Conservation (phyloP, 768 basidiomycete species). For the Psilocybe azurescens region DNA sequence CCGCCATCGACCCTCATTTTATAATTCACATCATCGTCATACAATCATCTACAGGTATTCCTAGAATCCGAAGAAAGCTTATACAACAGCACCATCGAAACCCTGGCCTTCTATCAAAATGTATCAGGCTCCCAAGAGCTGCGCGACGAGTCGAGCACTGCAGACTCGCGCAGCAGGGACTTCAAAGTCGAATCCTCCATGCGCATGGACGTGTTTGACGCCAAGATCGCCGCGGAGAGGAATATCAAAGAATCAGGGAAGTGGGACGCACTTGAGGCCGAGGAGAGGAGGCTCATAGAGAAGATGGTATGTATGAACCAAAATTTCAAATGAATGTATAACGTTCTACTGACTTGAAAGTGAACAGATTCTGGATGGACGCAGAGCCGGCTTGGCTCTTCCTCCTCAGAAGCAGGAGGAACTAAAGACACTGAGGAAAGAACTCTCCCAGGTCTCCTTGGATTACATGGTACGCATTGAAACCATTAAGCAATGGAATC, state of each 20-base stretch:
- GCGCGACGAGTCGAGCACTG: conserved; percentile 78
- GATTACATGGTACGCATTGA: conserved; percentile 65
- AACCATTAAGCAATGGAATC: too few species aligned
- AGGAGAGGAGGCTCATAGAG: conserved; percentile 79
- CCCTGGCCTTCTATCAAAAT: conserved; percentile 81
- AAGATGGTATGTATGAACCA: conserved; percentile 54
- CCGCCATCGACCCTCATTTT: background rate
- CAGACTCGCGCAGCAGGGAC: conserved; percentile 74
- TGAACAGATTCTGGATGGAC: conserved; percentile 70
- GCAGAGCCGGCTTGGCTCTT: conserved; percentile 77
- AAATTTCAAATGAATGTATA: conserved; percentile 5
- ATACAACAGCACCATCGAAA: conserved; percentile 56
- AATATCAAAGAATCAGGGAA: conserved; percentile 66
- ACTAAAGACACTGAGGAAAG: conserved; percentile 71
- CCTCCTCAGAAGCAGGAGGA: conserved; percentile 64
- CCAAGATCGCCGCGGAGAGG: conserved; percentile 71
- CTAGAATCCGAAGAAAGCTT: conserved; percentile 68
- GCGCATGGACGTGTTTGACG: conserved; percentile 80
- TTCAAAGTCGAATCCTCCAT: conserved; percentile 79
- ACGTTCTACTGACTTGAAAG: background rate
- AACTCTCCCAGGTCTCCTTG: conserved; percentile 73
- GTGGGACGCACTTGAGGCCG: conserved; percentile 65
- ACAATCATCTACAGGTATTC: conserved; percentile 44
- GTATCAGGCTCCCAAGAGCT: conserved; percentile 76
- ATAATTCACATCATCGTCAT: conserved; percentile 18